Base-by-base conservation (phyloP, 768 basidiomycete genomes). In the Tricholoma sp. region DNA sequence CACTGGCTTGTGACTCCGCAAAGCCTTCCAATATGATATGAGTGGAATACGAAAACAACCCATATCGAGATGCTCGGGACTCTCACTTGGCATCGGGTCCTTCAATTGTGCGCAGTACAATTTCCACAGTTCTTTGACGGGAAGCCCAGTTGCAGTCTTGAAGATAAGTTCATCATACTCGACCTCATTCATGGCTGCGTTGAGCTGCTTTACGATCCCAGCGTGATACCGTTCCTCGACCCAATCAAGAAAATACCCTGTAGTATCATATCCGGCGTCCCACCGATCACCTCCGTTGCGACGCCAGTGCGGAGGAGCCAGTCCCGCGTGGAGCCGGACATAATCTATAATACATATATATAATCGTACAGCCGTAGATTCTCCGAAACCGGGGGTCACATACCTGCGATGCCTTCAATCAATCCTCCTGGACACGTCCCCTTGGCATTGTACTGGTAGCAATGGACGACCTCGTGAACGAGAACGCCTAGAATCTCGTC, bases 341-440 rank as follows among this genome's bases (percentile, higher is more conserved):
- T 80, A 91, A 67, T 92, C 90, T 86, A 65, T 12, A n/a, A 50
- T 14, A 18, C 49, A 16, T 43, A 55, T n/a, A n/a, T n/a, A n/a
- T n/a, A n/a, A n/a, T 52, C 24, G 39, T 27, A 6, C 34, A 18
- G 21, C 11, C 18, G 11, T 21, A 18, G 16, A 10, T 16, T 21
- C 34, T 35, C 8, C 4, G 19, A n/a, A 29, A 21, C 11, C 34
- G 14, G 10, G 51, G 21, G 22, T 12, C 14, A 59, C 74, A 43
- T 57, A 86, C 89, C 89, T 68, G 89, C 90, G 24, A 93, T 77
- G 18, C 90, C 90, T 65, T 93, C 90, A 59, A 89, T 82, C 49
- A 93, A 71, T 1, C 90, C 90, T 1, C 81, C 79, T 0, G 88
- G 87, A 61, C 81, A 85, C 43, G 78, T 80, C 22, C 75, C 83